A percentile compares a stretch with the other conserved stretches of the same genome.
These are phyloP conservation scores for Phallus indusiatus DNA, from an alignment of 768 basidiomycete species.

Conservation along the genomic window DNA sequence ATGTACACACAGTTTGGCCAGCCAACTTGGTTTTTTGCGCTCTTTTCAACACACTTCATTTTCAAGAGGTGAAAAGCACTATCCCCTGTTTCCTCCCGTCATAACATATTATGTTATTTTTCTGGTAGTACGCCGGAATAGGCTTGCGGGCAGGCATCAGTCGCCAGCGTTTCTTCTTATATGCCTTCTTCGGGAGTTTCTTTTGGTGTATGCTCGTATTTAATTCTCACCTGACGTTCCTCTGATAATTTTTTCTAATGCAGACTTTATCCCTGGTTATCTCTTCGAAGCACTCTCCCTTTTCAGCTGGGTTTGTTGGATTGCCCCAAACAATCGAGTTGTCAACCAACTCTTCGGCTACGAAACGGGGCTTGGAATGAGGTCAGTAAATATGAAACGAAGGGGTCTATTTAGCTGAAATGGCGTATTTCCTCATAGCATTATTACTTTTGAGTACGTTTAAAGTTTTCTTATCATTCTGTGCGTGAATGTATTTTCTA, in stretches of 20 bases:
- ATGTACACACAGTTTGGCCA: conserved; percentile 41
- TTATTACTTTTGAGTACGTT: conserved; percentile 7
- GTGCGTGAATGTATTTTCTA: neutral
- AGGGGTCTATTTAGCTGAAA: neutral
- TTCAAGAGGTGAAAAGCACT: conserved; percentile 23
- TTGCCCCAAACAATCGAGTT: conserved; percentile 55
- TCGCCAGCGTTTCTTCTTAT: conserved; percentile 37
- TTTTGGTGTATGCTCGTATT: conserved; percentile 29
- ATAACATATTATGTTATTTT: too few relatives aligned
- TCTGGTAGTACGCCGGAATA: too few relatives aligned
- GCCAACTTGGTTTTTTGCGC: conserved; percentile 59
- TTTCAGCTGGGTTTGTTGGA: conserved; percentile 50
- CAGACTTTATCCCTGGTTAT: conserved; percentile 59
- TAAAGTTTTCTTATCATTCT: neutral
- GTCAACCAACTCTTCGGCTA: conserved; percentile 73
- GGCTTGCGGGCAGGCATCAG: too few relatives aligned
- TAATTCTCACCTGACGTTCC: conserved; percentile 20
- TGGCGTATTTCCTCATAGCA: neutral
- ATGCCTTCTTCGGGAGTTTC: conserved; percentile 39
- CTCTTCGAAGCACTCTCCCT: conserved; percentile 44
- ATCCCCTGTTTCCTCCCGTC: too few relatives aligned
- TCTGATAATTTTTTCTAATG: neutral
- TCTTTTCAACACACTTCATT: conserved; percentile 66
- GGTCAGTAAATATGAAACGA: neutral
- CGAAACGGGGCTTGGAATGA: conserved; percentile 11